Percentiles rank a stretch among this genome's conserved stretches.
Evolutionary conservation across 176 grass and related monocot genomes (phyloP).

Genomic region (Puccinellia tenuiflora): DNA sequence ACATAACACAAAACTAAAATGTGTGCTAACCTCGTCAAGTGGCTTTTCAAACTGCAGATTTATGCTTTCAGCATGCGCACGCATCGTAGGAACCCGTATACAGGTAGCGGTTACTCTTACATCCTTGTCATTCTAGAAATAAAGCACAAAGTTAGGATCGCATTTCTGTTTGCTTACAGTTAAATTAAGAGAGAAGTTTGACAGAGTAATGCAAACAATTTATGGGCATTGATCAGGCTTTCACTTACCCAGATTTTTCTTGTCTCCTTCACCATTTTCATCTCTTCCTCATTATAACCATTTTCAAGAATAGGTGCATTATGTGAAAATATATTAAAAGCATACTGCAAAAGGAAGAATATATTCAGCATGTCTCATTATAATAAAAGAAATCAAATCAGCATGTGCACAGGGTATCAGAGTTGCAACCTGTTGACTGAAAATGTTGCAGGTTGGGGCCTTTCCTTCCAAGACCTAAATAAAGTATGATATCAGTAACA

Average conservation of each 20-base stretch:
- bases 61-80: slow-evolving; percentile 82
- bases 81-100: slow-evolving; percentile 90
- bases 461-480: slow-evolving; percentile 89
- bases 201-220: not conserved
- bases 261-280: slow-evolving; percentile 95
- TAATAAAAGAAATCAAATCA: not conserved
- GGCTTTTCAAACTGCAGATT: slow-evolving; percentile 95
- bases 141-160: not conserved
- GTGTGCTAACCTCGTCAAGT: slow-evolving; percentile 79
- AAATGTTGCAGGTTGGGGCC: slow-evolving; percentile 89
- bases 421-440: slow-evolving; percentile 67
- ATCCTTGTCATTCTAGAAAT: slow-evolving; percentile 71
- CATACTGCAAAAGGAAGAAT: slow-evolving; percentile 65
- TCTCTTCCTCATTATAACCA: slow-evolving; percentile 93
- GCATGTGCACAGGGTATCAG: not conserved
- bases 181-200: not conserved
- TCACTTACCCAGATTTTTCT: slow-evolving; percentile 82
- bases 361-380: not conserved
- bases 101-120: slow-evolving; percentile 92
- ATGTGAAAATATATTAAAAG: slow-evolving; percentile 95
- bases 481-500: not conserved
- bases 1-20: not conserved
- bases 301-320: slow-evolving; percentile 77
- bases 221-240: not conserved
- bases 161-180: not conserved